These are phyloP conservation scores for Paramecium sonneborni DNA, from an alignment of 73 alveolate species.

Conservation along the genomic window DNA sequence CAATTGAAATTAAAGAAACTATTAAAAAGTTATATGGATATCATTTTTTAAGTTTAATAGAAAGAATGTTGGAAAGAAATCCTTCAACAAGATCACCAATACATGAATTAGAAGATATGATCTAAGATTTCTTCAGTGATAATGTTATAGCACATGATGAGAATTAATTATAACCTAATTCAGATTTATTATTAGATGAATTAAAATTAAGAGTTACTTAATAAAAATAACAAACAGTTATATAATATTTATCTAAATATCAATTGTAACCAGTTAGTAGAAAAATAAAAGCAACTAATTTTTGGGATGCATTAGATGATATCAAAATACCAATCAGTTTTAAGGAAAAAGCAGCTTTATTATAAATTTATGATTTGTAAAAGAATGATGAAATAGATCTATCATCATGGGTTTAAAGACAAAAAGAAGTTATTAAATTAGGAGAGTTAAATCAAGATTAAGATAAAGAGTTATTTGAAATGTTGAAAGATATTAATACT, in stretches of 20 bases:
- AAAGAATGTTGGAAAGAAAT: conserved; percentile 6
- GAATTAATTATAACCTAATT: neutral
- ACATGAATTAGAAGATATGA: neutral
- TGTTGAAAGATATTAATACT: neutral
- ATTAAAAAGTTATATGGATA: conserved; percentile 13
- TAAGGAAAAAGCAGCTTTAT: conserved; percentile 13
- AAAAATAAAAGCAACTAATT: conserved; percentile 29
- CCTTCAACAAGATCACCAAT: neutral
- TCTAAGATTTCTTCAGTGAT: neutral
- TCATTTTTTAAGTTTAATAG: neutral
- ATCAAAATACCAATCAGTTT: neutral
- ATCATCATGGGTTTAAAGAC: neutral
- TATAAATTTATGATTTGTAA: neutral
- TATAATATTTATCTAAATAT: neutral
- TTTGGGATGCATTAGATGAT: conserved; percentile 46
- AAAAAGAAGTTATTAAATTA: neutral
- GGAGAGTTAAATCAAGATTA: neutral
- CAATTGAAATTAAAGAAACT: conserved; percentile 17
- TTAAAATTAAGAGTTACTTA: neutral
- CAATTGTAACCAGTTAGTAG: neutral
- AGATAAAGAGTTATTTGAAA: neutral
- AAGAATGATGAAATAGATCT: conserved; percentile 28
- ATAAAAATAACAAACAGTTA: neutral
- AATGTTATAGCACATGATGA: neutral
- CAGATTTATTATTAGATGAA: neutral